Percentiles rank a stretch among this genome's conserved stretches.
These are phyloP conservation scores for Colletotrichum cordylinicola DNA, from an alignment of 2,329 filamentous ascomycete genomes.

Conservation along the genomic window DNA sequence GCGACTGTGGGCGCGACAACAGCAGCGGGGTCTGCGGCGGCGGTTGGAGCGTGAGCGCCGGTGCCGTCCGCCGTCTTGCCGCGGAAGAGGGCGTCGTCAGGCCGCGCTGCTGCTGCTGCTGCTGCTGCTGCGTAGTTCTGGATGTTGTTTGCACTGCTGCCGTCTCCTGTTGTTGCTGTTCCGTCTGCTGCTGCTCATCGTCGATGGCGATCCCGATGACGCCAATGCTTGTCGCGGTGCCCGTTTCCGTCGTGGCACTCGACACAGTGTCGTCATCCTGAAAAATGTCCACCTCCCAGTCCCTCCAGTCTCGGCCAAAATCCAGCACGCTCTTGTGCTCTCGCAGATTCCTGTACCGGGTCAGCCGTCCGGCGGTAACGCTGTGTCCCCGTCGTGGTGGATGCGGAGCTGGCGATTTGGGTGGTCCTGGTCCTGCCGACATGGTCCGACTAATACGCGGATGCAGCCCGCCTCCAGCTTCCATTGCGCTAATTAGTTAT, in stretches of 20 bases:
- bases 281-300: constrained; percentile 21
- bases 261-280: constrained; percentile 16
- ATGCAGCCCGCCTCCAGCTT: background rate
- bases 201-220: constrained; percentile 16
- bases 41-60: background rate
- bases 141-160: background rate
- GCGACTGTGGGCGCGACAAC: background rate
- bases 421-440: constrained; percentile 18
- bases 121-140: background rate
- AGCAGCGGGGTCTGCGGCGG: constrained; percentile 11
- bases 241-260: constrained; percentile 22
- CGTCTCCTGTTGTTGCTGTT: background rate
- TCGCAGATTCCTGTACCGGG: constrained; percentile 15
- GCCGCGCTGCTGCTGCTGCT: background rate
- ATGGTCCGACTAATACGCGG: constrained; percentile 18
- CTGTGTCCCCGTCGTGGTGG: constrained; percentile 16
- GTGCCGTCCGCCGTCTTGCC: constrained; percentile 7
- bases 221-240: constrained; percentile 19
- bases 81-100: background rate
- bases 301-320: constrained; percentile 19
- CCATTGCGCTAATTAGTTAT: background rate
- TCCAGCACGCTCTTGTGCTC: constrained; percentile 19
- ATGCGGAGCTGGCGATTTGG: constrained; percentile 18
- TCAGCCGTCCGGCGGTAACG: constrained; percentile 4
- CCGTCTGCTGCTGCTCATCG: background rate